A percentile compares a stretch with the other conserved stretches of the same genome.
phyloP scores from a whole-genome alignment of 2,329 filamentous ascomycete genomes.

The Claviceps africana region DNA sequence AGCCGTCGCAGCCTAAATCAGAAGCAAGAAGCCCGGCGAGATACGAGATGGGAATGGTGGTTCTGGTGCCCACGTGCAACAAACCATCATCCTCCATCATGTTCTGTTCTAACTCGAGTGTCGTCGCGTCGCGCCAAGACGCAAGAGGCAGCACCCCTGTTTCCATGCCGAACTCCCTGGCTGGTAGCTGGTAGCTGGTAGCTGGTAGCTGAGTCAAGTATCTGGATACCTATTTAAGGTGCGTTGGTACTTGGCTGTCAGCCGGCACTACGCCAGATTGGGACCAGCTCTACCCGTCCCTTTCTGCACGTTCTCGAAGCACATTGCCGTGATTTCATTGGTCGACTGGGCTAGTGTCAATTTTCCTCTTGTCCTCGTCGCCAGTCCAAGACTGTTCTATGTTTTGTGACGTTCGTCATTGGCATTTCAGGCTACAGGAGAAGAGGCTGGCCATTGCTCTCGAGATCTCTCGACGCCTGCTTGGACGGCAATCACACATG shows the following conservation, averaged over 20 bases:
- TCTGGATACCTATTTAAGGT: no score
- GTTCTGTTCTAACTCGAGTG: background rate
- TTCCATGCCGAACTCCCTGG: no score
- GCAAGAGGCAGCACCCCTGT: background rate
- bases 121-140: background rate
- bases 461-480: no score
- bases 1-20: background rate
- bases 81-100: background rate
- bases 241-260: background rate
- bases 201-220: no score
- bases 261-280: background rate
- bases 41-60: background rate
- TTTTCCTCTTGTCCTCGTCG: background rate
- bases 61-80: background rate
- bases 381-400: no score
- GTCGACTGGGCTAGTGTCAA: background rate
- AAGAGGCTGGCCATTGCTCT: no score
- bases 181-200: no score
- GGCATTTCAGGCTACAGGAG: no score
- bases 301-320: background rate
- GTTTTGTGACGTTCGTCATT: no score
- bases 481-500: no score
- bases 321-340: background rate
- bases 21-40: background rate
- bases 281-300: background rate